phyloP scores from a whole-genome alignment of 2,329 filamentous ascomycete genomes.

The Ophiostoma fasciatum region DNA sequence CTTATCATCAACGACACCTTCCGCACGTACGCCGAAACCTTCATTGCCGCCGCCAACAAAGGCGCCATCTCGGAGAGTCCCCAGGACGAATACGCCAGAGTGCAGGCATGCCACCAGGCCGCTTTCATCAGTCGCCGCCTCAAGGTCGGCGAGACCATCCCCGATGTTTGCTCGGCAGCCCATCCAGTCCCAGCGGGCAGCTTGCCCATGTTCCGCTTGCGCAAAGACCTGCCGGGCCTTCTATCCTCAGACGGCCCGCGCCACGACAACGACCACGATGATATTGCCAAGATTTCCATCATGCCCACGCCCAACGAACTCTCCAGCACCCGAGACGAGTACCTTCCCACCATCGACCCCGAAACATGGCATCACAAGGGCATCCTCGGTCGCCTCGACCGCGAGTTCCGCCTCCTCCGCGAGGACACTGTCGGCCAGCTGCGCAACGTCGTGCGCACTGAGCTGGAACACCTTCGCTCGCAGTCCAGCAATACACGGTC shows the following conservation, averaged over 20 bases:
- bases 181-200: not conserved
- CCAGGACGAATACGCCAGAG: not conserved
- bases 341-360: conserved; percentile 24
- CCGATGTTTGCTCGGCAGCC: not conserved
- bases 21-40: not conserved
- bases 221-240: conserved; percentile 3
- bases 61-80: not conserved
- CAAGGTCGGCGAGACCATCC: not conserved
- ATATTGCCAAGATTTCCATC: conserved; percentile 27
- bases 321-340: conserved; percentile 20
- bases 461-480: conserved; percentile 23
- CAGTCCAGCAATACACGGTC: conserved; percentile 4
- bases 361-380: conserved; percentile 25
- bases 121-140: not conserved
- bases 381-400: conserved; percentile 33
- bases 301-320: conserved; percentile 30
- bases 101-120: conserved; percentile 2
- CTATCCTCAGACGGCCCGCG: conserved; percentile 13
- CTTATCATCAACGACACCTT: conserved; percentile 9
- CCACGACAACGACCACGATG: conserved; percentile 30
- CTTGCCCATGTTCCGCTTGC: not conserved
- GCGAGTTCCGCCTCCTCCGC: conserved; percentile 39
- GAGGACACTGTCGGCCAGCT: conserved; percentile 41
- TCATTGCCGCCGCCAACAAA: not conserved
- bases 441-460: conserved; percentile 29